Base-by-base conservation (phyloP, 345 rosid genomes). In the Camelina sativa region DNA sequence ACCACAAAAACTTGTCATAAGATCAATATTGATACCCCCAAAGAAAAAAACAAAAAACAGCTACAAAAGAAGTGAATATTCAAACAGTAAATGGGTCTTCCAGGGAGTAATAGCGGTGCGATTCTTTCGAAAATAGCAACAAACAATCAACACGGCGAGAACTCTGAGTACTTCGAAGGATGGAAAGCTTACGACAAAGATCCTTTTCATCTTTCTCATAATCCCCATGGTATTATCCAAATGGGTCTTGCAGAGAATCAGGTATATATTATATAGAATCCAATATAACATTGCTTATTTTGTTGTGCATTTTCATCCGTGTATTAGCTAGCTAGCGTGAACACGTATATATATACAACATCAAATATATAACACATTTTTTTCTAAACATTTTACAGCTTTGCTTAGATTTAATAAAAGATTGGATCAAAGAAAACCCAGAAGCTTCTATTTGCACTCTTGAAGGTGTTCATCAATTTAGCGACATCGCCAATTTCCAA, bases 191-290 rank as follows among this genome's bases (percentile, higher is more conserved):
- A 87, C 41, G 86, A 90, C n/a, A 76, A 62, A 22, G 74, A 87
- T 77, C 97, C 93, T 11, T 93, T 76, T 70, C 96, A 90, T 76
- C 80, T 78, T 0, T 50, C 80, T 23, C 73, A 22, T 3, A 88
- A 90, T 41, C 93, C 90, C 5, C 44, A 79, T 1, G 98, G 98
- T 0, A 82, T 92, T 25, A 90, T 93, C 72, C 98, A 93, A 75
- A 88, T 93, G 92, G 98, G 98, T 38, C 89, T 93, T 11, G 87
- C 97, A 0, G 97, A 93, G 73, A 93, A 93, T 80, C 97, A 80
- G 92, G 98, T 92, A 52, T 4, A 16, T 32, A 28, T 38, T 9
- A n/a, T 38, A 19, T 40, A 70, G 2, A 6, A 47, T n/a, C 30
- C 19, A 6, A 2, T 48, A 19, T 22, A 47, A 11, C 6, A 16